These are phyloP conservation scores for Tetraselmis striata DNA, from an alignment of 139 green algal species.

Conservation along the genomic window DNA sequence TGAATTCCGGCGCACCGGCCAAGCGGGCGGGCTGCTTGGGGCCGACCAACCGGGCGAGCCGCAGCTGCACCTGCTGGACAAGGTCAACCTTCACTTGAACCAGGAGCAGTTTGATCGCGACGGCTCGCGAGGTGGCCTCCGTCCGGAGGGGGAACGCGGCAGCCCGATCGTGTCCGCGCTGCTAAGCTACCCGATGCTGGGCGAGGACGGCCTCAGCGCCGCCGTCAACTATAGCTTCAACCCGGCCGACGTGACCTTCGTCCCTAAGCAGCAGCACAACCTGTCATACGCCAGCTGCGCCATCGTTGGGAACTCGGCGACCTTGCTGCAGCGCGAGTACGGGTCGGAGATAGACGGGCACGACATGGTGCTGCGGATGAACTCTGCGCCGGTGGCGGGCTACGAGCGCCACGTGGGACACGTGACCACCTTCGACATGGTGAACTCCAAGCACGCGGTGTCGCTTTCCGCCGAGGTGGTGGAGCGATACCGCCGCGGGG, in stretches of 20 bases:
- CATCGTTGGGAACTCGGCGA: slow-evolving; percentile 1
- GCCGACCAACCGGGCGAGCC: neutral
- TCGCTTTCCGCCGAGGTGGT: neutral
- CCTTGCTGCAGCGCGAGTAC: neutral
- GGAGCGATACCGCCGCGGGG: neutral
- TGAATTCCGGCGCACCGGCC: neutral
- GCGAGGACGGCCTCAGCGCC: neutral
- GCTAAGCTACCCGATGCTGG: neutral
- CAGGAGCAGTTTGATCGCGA: neutral
- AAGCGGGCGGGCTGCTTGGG: neutral
- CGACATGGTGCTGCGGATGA: slow-evolving; percentile 10
- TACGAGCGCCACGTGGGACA: slow-evolving; percentile 7
- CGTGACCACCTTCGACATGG: neutral
- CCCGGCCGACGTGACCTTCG: neutral
- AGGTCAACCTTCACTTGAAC: neutral
- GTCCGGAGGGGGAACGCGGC: neutral
- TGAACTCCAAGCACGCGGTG: neutral
- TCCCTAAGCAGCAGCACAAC: neutral
- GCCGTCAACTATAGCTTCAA: neutral
- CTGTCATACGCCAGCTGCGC: neutral
- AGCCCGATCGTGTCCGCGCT: neutral
- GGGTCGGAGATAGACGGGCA: slow-evolving; percentile 8
- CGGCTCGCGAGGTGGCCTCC: neutral
- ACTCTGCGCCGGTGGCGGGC: slow-evolving; percentile 1
- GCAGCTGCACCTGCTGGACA: neutral